Base-by-base conservation (phyloP, 2,329 filamentous ascomycete species). In the Nemania sp. region DNA sequence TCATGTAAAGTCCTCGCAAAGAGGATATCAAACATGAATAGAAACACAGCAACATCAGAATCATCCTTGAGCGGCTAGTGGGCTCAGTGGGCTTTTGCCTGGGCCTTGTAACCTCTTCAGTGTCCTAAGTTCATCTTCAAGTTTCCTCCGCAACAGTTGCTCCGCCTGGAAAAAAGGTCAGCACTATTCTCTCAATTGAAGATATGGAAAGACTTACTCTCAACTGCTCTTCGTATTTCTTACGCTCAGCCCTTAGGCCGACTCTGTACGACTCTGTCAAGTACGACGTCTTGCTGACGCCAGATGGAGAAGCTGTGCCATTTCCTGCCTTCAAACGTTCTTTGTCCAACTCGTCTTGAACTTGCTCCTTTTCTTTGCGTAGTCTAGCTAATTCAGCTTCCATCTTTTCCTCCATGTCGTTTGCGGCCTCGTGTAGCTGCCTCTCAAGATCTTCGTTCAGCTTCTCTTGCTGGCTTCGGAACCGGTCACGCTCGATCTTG, bases 201-300 rank as follows among this genome's bases (percentile, higher is more conserved):
- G 17, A 45, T 8, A 24, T 47, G 20, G 17, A 19, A 23, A 31
- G 20, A 67, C 66, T 49, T 66, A 70, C 68, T 47, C 57, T 69
- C 54, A 70, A 45, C 49, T 69, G 68, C 52, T 70, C 68, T 49
- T 70, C 68, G 52, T 69, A 66, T 44, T 70, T 70, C 66, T 68
- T 70, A 49, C 68, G 61, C 56, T 70, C 68, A 14, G 67, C 62
- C 43, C 66, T 63, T 12, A 70, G 57, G 14, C 67, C 68, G 14
- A 61, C 52, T 34, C 68, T 61, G 60, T 70, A 70, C 6, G 66
- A 68, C 28, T 69, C 67, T 34, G 68, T 70, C 26, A 70, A 55
- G 60, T 68, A 68, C 6, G 66, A 65, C 19, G 67, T 69, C 58
- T 62, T 65, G 51, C 51, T 64, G 28, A 54, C 53, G 19, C 63